Evolutionary conservation across 441 rosid genomes (phyloP).

Genomic region (Croton setiger): DNA sequence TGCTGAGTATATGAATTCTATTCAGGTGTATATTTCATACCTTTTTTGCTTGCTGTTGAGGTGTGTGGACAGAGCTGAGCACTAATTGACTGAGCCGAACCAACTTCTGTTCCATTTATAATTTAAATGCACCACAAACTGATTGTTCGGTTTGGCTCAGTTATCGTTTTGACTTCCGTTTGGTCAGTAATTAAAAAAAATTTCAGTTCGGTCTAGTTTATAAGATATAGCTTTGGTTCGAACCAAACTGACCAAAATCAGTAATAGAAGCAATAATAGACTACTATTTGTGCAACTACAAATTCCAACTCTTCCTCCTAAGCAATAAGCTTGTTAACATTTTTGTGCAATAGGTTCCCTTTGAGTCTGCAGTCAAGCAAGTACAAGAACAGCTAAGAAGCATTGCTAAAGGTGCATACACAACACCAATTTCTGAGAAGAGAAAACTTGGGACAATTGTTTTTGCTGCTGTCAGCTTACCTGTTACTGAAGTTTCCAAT

Average conservation of each 20-base stretch:
- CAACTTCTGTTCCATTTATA: too few species aligned
- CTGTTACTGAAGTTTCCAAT: constrained; percentile 44
- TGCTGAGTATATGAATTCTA: constrained; percentile 59
- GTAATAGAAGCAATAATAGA: too few species aligned
- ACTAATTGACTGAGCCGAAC: too few species aligned
- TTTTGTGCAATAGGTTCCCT: constrained; percentile 56
- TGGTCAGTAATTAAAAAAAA: too few species aligned
- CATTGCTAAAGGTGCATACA: constrained; percentile 66
- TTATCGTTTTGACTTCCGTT: too few species aligned
- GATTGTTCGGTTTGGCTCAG: too few species aligned
- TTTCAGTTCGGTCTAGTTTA: too few species aligned
- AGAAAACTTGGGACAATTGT: constrained; percentile 64
- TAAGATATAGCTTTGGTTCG: too few species aligned
- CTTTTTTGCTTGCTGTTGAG: not conserved
- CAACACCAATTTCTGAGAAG: constrained; percentile 56
- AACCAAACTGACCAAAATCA: too few species aligned
- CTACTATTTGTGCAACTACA: not conserved
- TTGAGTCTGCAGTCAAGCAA: constrained; percentile 63
- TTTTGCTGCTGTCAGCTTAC: constrained; percentile 81
- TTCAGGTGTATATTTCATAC: constrained; percentile 51
- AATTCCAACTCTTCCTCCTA: not conserved
- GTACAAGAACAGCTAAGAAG: constrained; percentile 69
- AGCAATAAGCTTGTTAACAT: constrained; percentile 16
- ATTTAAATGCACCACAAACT: too few species aligned
- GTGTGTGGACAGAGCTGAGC: too few species aligned